Conservation (phyloP, 2,329 filamentous ascomycete species). For the Fusarium compactum region DNA sequence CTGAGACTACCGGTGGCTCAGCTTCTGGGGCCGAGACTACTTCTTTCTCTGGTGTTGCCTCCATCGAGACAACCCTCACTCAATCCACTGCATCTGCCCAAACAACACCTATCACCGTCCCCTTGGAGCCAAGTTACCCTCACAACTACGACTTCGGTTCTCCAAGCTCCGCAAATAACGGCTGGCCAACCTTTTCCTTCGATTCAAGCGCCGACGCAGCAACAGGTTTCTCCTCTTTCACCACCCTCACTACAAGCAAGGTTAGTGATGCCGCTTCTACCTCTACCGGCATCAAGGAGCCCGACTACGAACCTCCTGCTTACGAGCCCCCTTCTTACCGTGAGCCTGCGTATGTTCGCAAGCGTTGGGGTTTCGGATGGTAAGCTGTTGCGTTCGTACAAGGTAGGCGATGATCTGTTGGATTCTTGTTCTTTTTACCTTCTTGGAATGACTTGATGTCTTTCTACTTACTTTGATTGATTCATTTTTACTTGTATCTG, state of each 20-base stretch:
- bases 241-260: constrained; percentile 46
- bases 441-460: constrained; percentile 25
- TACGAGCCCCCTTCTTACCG: constrained; percentile 43
- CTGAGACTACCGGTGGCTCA: neutral
- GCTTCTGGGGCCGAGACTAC: neutral
- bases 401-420: neutral
- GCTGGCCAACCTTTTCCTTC: constrained; percentile 25
- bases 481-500: constrained; percentile 7
- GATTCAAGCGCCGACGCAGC: constrained; percentile 27
- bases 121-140: constrained; percentile 9
- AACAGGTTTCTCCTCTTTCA: constrained; percentile 22
- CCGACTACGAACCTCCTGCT: constrained; percentile 40
- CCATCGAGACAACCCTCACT: neutral
- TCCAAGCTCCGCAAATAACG: constrained; percentile 9
- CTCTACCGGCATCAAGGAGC: constrained; percentile 13
- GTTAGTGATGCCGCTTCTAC: constrained; percentile 1
- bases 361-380: constrained; percentile 30
- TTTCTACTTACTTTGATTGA: constrained; percentile 17
- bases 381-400: neutral
- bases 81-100: neutral
- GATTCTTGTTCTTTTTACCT: constrained; percentile 3
- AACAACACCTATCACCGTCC: neutral
- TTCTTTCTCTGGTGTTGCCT: neutral
- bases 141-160: constrained; percentile 32
- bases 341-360: constrained; percentile 41